Evolutionary conservation across 805 yeast genomes (phyloP).

Genomic region (Spencermartinsiella europaea): DNA sequence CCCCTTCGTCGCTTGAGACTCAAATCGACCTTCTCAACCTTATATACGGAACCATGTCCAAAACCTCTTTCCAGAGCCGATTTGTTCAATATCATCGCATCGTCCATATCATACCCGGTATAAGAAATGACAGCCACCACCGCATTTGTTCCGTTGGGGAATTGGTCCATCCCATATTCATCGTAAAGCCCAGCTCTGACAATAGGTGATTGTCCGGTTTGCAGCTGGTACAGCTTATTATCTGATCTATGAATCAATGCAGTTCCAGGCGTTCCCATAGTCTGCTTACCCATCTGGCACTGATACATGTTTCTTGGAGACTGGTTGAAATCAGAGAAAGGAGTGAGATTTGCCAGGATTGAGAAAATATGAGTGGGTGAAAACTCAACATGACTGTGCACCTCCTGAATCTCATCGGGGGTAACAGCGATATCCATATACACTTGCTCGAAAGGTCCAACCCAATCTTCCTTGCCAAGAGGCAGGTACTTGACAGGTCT

Average conservation of each 20-base stretch:
- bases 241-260: conserved; percentile 89
- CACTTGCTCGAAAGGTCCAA: conserved; percentile 98
- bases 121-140: conserved; percentile 98
- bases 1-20: conserved; percentile 75
- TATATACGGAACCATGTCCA: conserved; percentile 94
- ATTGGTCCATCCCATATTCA: conserved; percentile 95
- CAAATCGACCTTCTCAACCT: conserved; percentile 87
- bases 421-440: conserved; percentile 95
- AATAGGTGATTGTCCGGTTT: conserved; percentile 95
- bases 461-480: conserved; percentile 70
- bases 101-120: conserved; percentile 97
- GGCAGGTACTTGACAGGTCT: conserved; percentile 94
- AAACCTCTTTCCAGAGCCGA: conserved; percentile 98
- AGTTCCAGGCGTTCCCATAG: conserved; percentile 99
- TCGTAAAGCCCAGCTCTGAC: conserved; percentile 91
- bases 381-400: conserved; percentile 90
- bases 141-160: conserved; percentile 97
- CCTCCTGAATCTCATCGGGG: conserved; percentile 80
- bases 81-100: conserved; percentile 92
- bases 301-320: conserved; percentile 99
- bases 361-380: conserved; percentile 93
- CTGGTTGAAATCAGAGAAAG: conserved; percentile 97
- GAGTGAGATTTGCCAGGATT: conserved; percentile 93
- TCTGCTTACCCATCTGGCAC: conserved; percentile 99
- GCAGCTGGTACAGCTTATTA: conserved; percentile 87